Evolutionary conservation across 305 asterid genomes (phyloP), one percentile per base, ranked within the genome.

Genomic region (Ajuga reptans): DNA sequence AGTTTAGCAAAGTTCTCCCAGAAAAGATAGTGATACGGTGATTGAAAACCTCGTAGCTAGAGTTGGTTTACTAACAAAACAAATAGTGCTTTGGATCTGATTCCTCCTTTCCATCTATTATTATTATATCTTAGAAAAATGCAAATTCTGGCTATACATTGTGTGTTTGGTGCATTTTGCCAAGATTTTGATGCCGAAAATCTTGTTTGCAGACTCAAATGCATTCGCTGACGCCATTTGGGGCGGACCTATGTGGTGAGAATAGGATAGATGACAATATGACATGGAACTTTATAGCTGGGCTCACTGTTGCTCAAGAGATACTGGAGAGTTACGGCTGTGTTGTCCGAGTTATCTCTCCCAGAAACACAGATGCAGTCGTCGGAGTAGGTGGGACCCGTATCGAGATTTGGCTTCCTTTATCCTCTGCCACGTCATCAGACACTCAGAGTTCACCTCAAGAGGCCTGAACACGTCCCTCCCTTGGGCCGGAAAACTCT

Each of bases 231-330:
- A 71, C 90, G 41, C 98, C 98, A 33, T 92, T 90, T 18, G 98
- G 98, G 66, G 69, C 79, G 10, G 97, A 88, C 73, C 88, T 90
- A 37, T 80, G 83, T 39, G 80, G 77, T 51, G 89, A 84, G 59
- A 84, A 82, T 63, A 84, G 74, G 75, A 79, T 92, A 57, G 94
- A 86, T 72, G 98, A 90, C 78, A 88, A 89, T 62, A 85, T 87
- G 90, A 84, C 96, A 8, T 92, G 98, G 98, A 92, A 92, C 75
- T 92, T 92, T 72, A 70, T 92, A 7, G 98, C 98, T n/a, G 97
- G 98, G 18, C 63, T 92, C 66, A 87, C 89, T 41, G 98, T 92
- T 75, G 97, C 98, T 64, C 92, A 88, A 69, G 98, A 92, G 81
- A 90, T 92, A 79, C 85, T 92, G 54, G 96, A 90, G 80, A 88